Evolutionary conservation across 2,329 filamentous ascomycete genomes (phyloP).

Genomic region (Falciphora oryzae): DNA sequence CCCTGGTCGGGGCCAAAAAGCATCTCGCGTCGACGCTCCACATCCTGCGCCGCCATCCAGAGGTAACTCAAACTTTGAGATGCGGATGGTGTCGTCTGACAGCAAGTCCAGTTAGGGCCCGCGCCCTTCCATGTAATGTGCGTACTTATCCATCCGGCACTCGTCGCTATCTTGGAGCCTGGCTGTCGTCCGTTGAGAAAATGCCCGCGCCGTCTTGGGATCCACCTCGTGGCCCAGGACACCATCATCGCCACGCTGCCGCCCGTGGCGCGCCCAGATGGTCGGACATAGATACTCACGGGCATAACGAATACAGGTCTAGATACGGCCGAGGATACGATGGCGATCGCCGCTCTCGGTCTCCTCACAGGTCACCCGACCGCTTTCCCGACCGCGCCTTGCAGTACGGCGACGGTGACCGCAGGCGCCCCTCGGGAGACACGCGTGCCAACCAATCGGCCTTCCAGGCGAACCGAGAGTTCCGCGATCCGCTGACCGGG

Average conservation of each 20-base stretch:
- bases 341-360: slow-evolving; percentile 57
- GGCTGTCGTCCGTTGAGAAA: neutral
- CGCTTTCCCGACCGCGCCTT: slow-evolving; percentile 51
- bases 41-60: neutral
- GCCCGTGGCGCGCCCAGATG: neutral
- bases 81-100: slow-evolving; percentile 5
- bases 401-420: slow-evolving; percentile 58
- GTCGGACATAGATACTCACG: neutral
- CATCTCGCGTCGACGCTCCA: neutral
- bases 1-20: neutral
- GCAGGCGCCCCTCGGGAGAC: slow-evolving; percentile 61
- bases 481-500: slow-evolving; percentile 44
- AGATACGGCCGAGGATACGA: slow-evolving; percentile 58
- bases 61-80: slow-evolving; percentile 4
- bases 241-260: neutral
- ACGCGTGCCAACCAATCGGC: slow-evolving; percentile 48
- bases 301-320: slow-evolving; percentile 32
- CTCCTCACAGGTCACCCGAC: slow-evolving; percentile 61
- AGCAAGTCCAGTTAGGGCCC: slow-evolving; percentile 8
- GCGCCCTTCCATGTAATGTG: slow-evolving; percentile 12
- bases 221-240: neutral
- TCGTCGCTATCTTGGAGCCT: neutral
- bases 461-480: slow-evolving; percentile 58
- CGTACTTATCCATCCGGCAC: slow-evolving; percentile 1
- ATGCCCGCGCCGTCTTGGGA: neutral